phyloP scores from a whole-genome alignment of 768 basidiomycete species.

The Phlegmacium glaucopus region DNA sequence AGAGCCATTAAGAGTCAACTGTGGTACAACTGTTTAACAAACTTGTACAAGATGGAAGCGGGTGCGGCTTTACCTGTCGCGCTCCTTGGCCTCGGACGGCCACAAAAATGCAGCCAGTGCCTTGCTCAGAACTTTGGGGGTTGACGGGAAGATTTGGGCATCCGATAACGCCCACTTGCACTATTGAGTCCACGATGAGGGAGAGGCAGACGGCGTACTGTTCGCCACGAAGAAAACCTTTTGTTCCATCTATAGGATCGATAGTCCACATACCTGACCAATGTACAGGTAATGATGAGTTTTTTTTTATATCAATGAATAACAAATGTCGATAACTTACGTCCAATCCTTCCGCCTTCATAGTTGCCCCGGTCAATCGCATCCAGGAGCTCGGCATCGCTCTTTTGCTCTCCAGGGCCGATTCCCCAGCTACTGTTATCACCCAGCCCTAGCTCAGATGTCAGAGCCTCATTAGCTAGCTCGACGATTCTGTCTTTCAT shows the following conservation, averaged over 20 bases:
- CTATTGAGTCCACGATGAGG: constrained; percentile 72
- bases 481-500: constrained; percentile 68
- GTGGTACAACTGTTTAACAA: neutral
- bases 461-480: constrained; percentile 80
- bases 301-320: too few relatives aligned
- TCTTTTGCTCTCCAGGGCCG: constrained; percentile 53
- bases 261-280: constrained; percentile 78
- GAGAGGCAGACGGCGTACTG: constrained; percentile 94
- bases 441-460: constrained; percentile 46
- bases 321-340: constrained; percentile 43
- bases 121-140: constrained; percentile 46
- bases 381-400: constrained; percentile 61
- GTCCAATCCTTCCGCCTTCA: constrained; percentile 66
- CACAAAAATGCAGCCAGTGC: constrained; percentile 79
- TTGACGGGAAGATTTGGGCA: constrained; percentile 86
- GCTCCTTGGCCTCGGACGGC: constrained; percentile 87
- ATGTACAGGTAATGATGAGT: neutral
- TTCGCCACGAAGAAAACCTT: constrained; percentile 88
- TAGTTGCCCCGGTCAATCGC: constrained; percentile 85
- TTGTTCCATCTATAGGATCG: constrained; percentile 91
- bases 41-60: neutral
- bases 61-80: constrained; percentile 49
- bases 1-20: constrained; percentile 54
- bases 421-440: constrained; percentile 72
- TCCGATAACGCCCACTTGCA: constrained; percentile 83